phyloP scores from a whole-genome alignment of 2,329 filamentous ascomycete genomes.

The Didymella pinodella region DNA sequence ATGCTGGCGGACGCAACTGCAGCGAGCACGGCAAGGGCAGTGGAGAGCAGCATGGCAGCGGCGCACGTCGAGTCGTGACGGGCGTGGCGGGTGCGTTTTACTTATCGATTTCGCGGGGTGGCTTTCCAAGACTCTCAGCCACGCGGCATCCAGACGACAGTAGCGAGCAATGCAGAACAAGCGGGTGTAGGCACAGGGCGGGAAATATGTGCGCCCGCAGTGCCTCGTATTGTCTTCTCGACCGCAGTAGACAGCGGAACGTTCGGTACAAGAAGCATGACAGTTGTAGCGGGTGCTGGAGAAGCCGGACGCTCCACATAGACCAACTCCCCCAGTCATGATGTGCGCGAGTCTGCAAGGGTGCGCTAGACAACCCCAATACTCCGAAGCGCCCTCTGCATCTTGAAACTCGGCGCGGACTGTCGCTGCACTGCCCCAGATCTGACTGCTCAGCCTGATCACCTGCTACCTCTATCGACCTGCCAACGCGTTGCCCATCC shows the following conservation, averaged over 20 bases:
- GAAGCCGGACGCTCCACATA: constrained; percentile 12
- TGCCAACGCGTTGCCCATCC: background rate
- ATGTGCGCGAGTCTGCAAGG: constrained; percentile 19
- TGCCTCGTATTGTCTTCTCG: constrained; percentile 2
- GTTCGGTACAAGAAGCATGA: constrained; percentile 18
- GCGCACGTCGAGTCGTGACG: constrained; percentile 6
- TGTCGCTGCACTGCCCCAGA: constrained; percentile 13
- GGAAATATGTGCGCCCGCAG: background rate
- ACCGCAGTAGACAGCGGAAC: constrained; percentile 13
- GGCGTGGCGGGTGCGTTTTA: constrained; percentile 9
- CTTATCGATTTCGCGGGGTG: constrained; percentile 15
- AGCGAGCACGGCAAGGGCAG: constrained; percentile 34
- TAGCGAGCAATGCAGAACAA: constrained; percentile 11
- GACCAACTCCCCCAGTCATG: constrained; percentile 13
- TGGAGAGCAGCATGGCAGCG: constrained; percentile 30
- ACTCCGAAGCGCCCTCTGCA: constrained; percentile 2
- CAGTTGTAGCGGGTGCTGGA: constrained; percentile 21
- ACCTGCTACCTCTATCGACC: background rate
- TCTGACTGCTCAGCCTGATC: constrained; percentile 4
- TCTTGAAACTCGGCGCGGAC: constrained; percentile 15
- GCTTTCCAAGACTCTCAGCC: too few species aligned
- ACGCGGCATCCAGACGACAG: constrained; percentile 1
- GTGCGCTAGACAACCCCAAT: constrained; percentile 5
- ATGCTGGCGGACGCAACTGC: constrained; percentile 33
- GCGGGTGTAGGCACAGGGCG: background rate